A percentile compares a stretch with the other conserved stretches of the same genome.
Evolutionary conservation across 2,329 filamentous ascomycete genomes (phyloP).

Genomic region (Fusarium sororula): DNA sequence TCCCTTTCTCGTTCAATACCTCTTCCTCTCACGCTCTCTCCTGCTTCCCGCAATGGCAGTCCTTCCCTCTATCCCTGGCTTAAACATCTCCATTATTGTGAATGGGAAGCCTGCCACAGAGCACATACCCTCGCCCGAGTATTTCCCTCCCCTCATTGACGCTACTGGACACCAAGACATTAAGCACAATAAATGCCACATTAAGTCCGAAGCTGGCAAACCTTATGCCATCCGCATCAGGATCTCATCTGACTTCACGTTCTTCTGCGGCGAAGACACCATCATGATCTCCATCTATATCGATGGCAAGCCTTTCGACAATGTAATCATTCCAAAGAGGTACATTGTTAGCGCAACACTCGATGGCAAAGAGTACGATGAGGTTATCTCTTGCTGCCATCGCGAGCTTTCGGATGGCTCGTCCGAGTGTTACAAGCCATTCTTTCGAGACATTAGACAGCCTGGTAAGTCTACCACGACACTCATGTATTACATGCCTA

Average conservation of each 20-base stretch:
- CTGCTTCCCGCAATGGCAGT: background rate
- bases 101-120: fast-evolving
- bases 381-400: background rate
- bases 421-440: fast-evolving
- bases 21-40: fast-evolving
- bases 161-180: fast-evolving
- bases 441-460: background rate
- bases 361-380: too few species aligned
- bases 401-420: background rate
- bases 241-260: fast-evolving
- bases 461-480: background rate
- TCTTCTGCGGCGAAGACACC: fast-evolving
- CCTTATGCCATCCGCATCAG: background rate
- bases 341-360: background rate
- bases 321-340: fast-evolving
- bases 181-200: background rate
- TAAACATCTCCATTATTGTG: background rate
- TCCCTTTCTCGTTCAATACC: background rate
- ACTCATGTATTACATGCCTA: background rate
- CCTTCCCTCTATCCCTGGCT: background rate
- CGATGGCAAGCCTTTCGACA: background rate
- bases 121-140: fast-evolving
- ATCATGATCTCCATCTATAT: background rate
- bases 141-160: background rate
- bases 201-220: background rate